phyloP scores from a whole-genome alignment of 1,139 yeast species.

The Torulaspora pretoriensis region DNA sequence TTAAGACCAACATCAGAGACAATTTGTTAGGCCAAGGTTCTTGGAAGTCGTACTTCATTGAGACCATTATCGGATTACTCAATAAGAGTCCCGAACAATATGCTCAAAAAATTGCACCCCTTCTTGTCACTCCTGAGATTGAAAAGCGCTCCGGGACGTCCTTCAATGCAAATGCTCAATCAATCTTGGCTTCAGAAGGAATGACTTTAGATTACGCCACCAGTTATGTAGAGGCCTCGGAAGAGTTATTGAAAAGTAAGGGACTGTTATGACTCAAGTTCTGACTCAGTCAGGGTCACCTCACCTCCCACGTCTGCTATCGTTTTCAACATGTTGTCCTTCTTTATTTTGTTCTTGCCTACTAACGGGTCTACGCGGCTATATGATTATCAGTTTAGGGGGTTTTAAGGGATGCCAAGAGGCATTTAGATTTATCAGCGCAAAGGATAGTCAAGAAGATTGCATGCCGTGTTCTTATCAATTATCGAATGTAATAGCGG shows the following conservation, averaged over 20 bases:
- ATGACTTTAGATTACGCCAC: conserved; percentile 32
- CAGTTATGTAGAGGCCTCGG: conserved; percentile 26
- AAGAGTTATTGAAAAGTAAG: conserved; percentile 16
- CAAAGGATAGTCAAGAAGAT: too few species aligned
- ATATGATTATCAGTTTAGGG: neutral
- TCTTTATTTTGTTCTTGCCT: neutral
- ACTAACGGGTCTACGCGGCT: neutral
- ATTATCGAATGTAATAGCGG: too few species aligned
- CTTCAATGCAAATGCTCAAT: conserved; percentile 33
- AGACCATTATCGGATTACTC: conserved; percentile 34
- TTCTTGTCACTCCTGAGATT: conserved; percentile 33
- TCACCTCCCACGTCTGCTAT: too few species aligned
- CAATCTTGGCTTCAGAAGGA: conserved; percentile 30
- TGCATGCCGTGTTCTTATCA: too few species aligned
- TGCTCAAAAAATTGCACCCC: conserved; percentile 34
- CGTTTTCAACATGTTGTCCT: too few species aligned
- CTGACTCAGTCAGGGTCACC: neutral
- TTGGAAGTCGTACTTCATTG: conserved; percentile 28
- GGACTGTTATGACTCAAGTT: neutral
- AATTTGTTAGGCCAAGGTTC: conserved; percentile 34
- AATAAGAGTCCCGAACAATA: conserved; percentile 36
- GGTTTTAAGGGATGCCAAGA: too few species aligned
- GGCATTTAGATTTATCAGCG: too few species aligned
- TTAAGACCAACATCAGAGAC: conserved; percentile 37
- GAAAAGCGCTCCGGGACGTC: conserved; percentile 33